phyloP scores from a whole-genome alignment of 345 rosid genomes.

The Citropsis articulata region DNA sequence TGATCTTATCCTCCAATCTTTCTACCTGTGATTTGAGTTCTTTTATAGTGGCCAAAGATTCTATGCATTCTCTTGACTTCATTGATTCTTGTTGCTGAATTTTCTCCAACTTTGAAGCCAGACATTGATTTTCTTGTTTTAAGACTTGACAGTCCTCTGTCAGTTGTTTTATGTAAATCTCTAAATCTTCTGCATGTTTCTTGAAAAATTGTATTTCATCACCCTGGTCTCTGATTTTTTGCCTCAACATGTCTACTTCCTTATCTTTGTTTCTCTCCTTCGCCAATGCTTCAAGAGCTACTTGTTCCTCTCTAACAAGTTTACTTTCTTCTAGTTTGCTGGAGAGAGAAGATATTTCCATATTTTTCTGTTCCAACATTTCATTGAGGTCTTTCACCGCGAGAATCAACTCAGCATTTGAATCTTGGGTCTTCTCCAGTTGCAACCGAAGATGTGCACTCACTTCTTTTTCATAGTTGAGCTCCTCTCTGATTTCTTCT shows the following conservation, averaged over 20 bases:
- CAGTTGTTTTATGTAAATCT: constrained; percentile 66
- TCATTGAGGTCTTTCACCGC: constrained; percentile 78
- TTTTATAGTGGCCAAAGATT: constrained; percentile 38
- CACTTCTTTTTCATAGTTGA: constrained; percentile 64
- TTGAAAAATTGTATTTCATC: constrained; percentile 57
- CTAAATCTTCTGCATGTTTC: constrained; percentile 68
- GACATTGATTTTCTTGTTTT: constrained; percentile 55
- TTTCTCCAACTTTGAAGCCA: constrained; percentile 47
- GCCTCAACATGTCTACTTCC: constrained; percentile 53
- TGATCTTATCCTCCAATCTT: constrained; percentile 61
- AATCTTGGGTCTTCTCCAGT: constrained; percentile 77
- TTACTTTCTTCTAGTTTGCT: constrained; percentile 31
- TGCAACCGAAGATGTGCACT: constrained; percentile 70
- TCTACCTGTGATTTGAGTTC: constrained; percentile 54
- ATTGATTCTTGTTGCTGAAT: constrained; percentile 43
- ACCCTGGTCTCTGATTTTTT: constrained; percentile 46
- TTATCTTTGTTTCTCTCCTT: constrained; percentile 45
- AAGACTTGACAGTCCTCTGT: constrained; percentile 59
- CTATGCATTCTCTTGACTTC: constrained; percentile 30
- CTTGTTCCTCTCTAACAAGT: constrained; percentile 33
- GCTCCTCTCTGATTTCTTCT: constrained; percentile 69
- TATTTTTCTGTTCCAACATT: constrained; percentile 59
- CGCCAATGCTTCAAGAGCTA: constrained; percentile 31
- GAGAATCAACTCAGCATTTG: constrained; percentile 81
- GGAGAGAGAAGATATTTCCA: constrained; percentile 44